Base-by-base conservation (phyloP, 2,329 filamentous ascomycete species). In the Fusarium sp. region DNA sequence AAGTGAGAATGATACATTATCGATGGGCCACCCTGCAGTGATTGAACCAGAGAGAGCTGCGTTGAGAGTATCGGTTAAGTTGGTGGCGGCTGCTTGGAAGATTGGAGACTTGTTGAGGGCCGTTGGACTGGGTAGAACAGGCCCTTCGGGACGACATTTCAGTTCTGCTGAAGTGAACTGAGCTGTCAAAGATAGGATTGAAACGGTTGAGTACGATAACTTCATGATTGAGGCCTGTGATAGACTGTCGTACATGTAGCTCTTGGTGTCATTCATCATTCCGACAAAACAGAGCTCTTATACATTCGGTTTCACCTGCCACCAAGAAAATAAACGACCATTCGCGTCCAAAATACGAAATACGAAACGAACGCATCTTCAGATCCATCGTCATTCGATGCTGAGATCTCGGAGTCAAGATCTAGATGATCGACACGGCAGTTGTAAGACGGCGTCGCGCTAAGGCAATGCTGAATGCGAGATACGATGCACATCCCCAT, bases 1-100 rank as follows among this genome's bases (percentile, higher is more conserved):
- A 1, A 84, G 51, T 0, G 84, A 84, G 69, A 86, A 84, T 0
- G 83, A 85, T 1, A 80, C 78, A 36, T 84, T 83, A 1, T 78
- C 69, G 0, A 80, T 75, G 1, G 79, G 69, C 79, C 82, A 85
- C 0, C 83, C 83, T 4, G 79, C 79, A 7, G 75, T 76, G 15
- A 83, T 81, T 5, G 77, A 70, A 0, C 81, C 81, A 0, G 75
- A 54, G 1, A 84, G 33, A 1, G 82, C 82, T 8, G 77, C 73
- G 9, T 82, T 66, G 7, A 85, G 71, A 2, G 67, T 69, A 0
- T 70, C 41, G 1, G 79, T 79, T 7, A 85, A 70, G 22, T 78
- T 80, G 15, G 61, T 45, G 0, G 78, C 75, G 2, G 80, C 83
- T 14, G 68, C 52, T 58, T 75, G 66, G 48, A 85, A 76, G 41